Percentiles rank a stretch among this genome's conserved stretches.
These are phyloP conservation scores for Penicillium aurantiogriseum DNA, from an alignment of 2,329 filamentous ascomycete genomes.

Conservation along the genomic window DNA sequence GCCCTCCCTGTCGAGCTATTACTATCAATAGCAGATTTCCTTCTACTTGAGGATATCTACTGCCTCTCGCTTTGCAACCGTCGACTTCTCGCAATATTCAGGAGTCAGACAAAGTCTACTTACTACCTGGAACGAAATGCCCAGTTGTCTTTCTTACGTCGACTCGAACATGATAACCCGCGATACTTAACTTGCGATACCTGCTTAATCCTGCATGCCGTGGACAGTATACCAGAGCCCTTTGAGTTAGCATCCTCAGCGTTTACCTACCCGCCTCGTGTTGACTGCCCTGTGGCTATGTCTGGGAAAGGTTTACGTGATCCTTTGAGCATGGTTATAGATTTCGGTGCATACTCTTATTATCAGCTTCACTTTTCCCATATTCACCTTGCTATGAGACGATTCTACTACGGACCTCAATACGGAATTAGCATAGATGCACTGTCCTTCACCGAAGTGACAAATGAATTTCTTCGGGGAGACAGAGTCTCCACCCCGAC, in stretches of 20 bases:
- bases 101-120: background rate
- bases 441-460: background rate
- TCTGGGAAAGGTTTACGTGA: fast-evolving
- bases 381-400: background rate
- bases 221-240: background rate
- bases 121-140: background rate
- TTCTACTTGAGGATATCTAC: background rate
- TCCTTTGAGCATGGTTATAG: background rate
- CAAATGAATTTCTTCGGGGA: fast-evolving
- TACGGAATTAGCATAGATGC: background rate
- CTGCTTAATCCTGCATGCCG: background rate
- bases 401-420: background rate
- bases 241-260: background rate
- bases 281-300: background rate
- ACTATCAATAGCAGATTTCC: background rate
- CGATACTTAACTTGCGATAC: background rate
- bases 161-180: background rate
- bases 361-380: background rate
- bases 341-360: background rate
- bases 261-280: background rate
- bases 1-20: background rate
- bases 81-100: background rate
- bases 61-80: background rate
- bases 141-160: background rate
- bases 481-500: no score